Evolutionary conservation across 1,284 basidiomycete species (phyloP).

Genomic region (Phellinidium pouzarii): DNA sequence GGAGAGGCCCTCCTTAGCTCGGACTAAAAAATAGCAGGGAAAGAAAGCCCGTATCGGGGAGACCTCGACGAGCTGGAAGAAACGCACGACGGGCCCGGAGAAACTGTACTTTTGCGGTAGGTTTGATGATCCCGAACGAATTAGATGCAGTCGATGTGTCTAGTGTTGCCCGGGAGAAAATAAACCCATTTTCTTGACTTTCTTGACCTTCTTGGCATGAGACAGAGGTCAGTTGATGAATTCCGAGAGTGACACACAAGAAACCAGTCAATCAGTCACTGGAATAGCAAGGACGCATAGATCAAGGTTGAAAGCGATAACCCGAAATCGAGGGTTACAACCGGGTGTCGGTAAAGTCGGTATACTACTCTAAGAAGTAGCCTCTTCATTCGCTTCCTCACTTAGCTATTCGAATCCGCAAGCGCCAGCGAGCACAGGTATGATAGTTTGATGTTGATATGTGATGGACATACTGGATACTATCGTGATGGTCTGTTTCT

Average conservation of each 20-base stretch:
- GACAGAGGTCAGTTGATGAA: too few relatives aligned
- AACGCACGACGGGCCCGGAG: not conserved
- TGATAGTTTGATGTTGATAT: not conserved
- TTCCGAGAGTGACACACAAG: too few relatives aligned
- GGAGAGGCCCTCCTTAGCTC: not conserved
- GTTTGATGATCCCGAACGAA: not conserved
- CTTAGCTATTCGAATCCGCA: not conserved
- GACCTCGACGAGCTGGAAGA: not conserved
- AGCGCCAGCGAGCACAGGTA: not conserved
- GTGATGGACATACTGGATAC: not conserved
- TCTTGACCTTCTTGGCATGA: too few relatives aligned
- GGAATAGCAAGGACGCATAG: too few relatives aligned
- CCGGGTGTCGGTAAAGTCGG: not conserved
- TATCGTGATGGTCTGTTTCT: not conserved
- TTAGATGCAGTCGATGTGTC: too few relatives aligned
- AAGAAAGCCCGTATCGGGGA: not conserved
- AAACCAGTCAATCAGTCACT: too few relatives aligned
- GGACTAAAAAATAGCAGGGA: not conserved
- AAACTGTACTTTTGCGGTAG: not conserved
- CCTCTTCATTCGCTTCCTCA: not conserved
- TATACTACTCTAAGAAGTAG: not conserved
- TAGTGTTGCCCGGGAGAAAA: too few relatives aligned
- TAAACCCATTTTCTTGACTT: too few relatives aligned
- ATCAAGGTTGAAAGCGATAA: not conserved
- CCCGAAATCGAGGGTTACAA: not conserved